Evolutionary conservation across 225 moss, liverwort and hornwort genomes (phyloP).

Genomic region (Sphagnum contortum): DNA sequence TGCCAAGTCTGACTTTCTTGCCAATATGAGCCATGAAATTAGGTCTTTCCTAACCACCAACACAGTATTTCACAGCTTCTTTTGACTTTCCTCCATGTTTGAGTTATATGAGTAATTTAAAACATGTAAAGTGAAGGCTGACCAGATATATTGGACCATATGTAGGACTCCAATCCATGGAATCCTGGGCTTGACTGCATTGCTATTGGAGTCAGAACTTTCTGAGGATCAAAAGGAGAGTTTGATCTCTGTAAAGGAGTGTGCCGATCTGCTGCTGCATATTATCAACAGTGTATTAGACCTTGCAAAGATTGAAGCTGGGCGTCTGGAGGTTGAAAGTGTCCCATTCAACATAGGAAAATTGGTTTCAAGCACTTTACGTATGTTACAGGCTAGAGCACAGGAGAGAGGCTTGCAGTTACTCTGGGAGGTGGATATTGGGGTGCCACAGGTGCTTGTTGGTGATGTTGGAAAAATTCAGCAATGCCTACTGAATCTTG

Average conservation of each 20-base stretch:
- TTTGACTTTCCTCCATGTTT: not conserved
- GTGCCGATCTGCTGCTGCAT: constrained; percentile 49
- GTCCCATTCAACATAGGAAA: constrained; percentile 38
- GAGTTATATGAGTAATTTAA: not conserved
- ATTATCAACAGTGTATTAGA: constrained; percentile 65
- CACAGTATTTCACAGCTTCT: no score
- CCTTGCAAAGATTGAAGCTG: constrained; percentile 58
- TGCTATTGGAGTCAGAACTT: constrained; percentile 39
- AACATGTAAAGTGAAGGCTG: not conserved
- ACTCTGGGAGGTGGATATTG: constrained; percentile 27
- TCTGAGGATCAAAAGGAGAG: constrained; percentile 39
- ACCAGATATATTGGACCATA: not conserved
- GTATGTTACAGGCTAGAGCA: constrained; percentile 38
- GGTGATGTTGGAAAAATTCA: constrained; percentile 61
- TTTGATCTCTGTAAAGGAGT: constrained; percentile 42
- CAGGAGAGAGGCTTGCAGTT: constrained; percentile 24
- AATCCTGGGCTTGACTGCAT: constrained; percentile 52
- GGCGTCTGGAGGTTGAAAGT: constrained; percentile 48
- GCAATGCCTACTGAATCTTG: constrained; percentile 59
- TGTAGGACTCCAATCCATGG: constrained; percentile 58
- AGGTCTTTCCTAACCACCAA: constrained; percentile 13
- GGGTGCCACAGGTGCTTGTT: constrained; percentile 39
- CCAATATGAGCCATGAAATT: constrained; percentile 67
- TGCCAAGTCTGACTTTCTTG: constrained; percentile 54
- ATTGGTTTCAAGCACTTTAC: constrained; percentile 40